Percentiles rank a stretch among this genome's conserved stretches.
Conservation (phyloP, 108 stramenopile genomes). For the Stephanodiscus triporus region DNA sequence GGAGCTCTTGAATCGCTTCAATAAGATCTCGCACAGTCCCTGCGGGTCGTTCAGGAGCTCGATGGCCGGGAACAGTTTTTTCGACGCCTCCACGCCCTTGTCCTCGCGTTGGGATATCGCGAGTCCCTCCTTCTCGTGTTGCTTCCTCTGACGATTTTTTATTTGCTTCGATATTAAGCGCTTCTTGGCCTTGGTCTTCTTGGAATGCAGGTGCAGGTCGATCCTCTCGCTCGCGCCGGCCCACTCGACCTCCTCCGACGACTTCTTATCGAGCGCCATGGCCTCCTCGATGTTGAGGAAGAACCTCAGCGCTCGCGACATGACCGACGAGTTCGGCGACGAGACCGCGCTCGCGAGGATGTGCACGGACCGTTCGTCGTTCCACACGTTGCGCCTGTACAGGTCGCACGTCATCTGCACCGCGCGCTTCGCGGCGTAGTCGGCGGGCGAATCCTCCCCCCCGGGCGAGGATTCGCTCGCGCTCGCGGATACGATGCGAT, state of each 20-base stretch:
- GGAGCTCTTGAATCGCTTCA: conserved; percentile 74
- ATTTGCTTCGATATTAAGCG: conserved; percentile 64
- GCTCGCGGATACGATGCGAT: conserved; percentile 65
- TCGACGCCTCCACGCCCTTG: conserved; percentile 61
- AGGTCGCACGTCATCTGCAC: conserved; percentile 93
- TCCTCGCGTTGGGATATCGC: conserved; percentile 65
- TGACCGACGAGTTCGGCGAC: conserved; percentile 61
- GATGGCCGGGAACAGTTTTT: conserved; percentile 93
- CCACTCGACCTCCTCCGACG: conserved; percentile 72
- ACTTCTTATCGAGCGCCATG: conserved; percentile 88
- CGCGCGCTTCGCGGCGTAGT: conserved; percentile 81
- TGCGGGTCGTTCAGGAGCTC: conserved; percentile 95
- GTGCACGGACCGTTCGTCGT: conserved; percentile 94
- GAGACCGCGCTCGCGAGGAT: conserved; percentile 85
- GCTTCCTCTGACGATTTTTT: conserved; percentile 66
- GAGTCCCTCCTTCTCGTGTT: conserved; percentile 61
- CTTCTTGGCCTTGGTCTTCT: conserved; percentile 68
- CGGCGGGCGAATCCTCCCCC: conserved; percentile 58
- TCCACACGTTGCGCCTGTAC: conserved; percentile 96
- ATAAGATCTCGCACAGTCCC: conserved; percentile 85
- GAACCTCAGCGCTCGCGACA: conserved; percentile 89
- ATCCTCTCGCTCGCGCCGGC: conserved; percentile 63
- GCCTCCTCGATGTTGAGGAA: conserved; percentile 95
- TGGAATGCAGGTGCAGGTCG: conserved; percentile 77
- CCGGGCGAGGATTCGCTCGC: conserved; percentile 36